These are phyloP conservation scores for Royoungia palumana DNA, from an alignment of 768 basidiomycete species.

Conservation along the genomic window DNA sequence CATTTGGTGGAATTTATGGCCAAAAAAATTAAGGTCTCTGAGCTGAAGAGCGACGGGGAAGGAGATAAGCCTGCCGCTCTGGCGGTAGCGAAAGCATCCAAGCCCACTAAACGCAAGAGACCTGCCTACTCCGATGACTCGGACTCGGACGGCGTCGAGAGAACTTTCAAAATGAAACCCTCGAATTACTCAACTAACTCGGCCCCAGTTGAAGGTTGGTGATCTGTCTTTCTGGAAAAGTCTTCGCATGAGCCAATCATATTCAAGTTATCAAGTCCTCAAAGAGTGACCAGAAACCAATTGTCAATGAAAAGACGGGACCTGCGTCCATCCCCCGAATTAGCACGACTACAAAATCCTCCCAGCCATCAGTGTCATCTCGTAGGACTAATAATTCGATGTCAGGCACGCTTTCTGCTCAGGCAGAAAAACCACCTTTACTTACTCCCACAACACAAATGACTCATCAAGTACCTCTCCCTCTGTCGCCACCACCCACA, in stretches of 20 bases:
- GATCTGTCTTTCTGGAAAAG: background rate
- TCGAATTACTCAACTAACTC: slow-evolving; percentile 1
- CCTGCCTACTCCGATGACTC: slow-evolving; percentile 21
- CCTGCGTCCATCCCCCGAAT: background rate
- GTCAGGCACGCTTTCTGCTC: slow-evolving; percentile 2
- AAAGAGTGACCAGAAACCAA: slow-evolving; percentile 8
- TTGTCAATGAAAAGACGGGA: slow-evolving; percentile 1
- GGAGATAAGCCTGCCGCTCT: slow-evolving; percentile 28
- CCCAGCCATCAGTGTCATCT: slow-evolving; percentile 5
- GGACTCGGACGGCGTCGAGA: slow-evolving; percentile 11
- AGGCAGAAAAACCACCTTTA: background rate
- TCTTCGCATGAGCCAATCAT: background rate
- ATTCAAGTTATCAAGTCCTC: slow-evolving; percentile 13
- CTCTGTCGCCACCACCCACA: background rate
- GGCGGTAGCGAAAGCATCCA: slow-evolving; percentile 6
- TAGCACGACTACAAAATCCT: background rate
- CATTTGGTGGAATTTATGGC: slow-evolving; percentile 32
- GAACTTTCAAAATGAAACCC: slow-evolving; percentile 13
- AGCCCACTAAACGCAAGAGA: slow-evolving; percentile 29
- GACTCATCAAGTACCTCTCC: background rate
- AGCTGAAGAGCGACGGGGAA: slow-evolving; percentile 31
- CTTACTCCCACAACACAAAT: background rate
- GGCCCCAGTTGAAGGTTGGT: slow-evolving; percentile 15
- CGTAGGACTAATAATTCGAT: slow-evolving; percentile 21
- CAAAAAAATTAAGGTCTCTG: slow-evolving; percentile 31